Evolutionary conservation across 169 alveolate genomes (phyloP), one percentile per base, ranked within the genome.

Genomic region (Eimeria maxima): DNA sequence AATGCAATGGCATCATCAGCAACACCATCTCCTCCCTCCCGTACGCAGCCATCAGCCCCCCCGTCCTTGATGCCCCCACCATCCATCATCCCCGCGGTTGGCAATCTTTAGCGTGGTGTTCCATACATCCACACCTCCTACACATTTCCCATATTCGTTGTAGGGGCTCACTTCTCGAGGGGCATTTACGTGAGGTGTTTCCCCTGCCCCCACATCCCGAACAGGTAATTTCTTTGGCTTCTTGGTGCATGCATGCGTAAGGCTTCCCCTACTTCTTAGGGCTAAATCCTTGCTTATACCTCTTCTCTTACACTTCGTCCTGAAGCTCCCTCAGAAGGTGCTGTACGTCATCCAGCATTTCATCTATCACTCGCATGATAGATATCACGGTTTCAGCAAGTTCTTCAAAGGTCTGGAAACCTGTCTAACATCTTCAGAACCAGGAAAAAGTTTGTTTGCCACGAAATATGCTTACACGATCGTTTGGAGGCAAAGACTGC

Each of bases 1-100:
- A 76, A 33, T 29, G 42, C 55, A 14, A 88, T 20, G 22, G 60
- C 74, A 38, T 73, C 87, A 24, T 71, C 95, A 11, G 60, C 60
- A 67, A 55, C 60, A 29, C 88, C 73, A 33, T 24, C 74, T 65
- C 88, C 95, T 20, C 86, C 95, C 3, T 29, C 67, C 60, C 24
- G 60, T 22, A 50, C 95, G 67, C 80, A 38, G 67, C 50, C 60
- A 27, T 57, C 93, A 1, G 45, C 93, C 18, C 44, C 78, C 42
- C 22, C 81, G 42, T 87, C 81, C n/a, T 63, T 67, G 8, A 13
- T 24, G 29, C 38, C 81, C 3, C 44, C 78, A 3, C 71, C 83
- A 50, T 87, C 53, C 38, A 33, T 53, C 63, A 3, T 53, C 63
- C 63, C 63, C 18, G 63, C 18, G 3, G 0, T 53, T 1, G 63